A percentile compares a stretch with the other conserved stretches of the same genome.
Evolutionary conservation across 176 grass and related monocot genomes (phyloP).

Genomic region (Thalia dealbata): DNA sequence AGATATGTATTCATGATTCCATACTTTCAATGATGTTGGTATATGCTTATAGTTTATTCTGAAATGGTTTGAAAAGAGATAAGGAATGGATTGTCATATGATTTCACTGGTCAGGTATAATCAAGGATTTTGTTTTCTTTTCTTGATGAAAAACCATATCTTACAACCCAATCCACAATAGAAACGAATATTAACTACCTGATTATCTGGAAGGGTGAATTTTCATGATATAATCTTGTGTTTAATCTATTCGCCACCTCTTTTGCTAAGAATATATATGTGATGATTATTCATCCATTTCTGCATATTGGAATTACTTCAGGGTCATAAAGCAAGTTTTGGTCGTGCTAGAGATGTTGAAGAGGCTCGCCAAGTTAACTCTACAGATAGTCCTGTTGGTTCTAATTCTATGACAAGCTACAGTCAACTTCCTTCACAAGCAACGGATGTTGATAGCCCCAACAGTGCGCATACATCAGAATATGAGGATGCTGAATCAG

Average conservation of each 20-base stretch:
- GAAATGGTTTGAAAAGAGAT: no score
- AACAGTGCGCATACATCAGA: constrained; percentile 88
- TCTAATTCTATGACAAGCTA: constrained; percentile 83
- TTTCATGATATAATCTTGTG: neutral
- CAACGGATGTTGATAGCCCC: constrained; percentile 76
- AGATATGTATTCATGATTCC: no score
- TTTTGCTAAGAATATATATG: neutral
- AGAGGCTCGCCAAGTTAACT: constrained; percentile 40
- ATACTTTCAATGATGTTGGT: no score
- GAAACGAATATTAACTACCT: no score
- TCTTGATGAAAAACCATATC: neutral
- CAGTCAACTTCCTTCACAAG: constrained; percentile 73
- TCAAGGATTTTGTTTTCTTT: neutral
- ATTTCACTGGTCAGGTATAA: neutral
- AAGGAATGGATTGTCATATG: neutral
- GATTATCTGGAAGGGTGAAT: no score
- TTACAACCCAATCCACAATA: neutral
- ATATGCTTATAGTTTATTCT: no score
- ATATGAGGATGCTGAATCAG: constrained; percentile 99
- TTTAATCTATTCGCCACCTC: neutral
- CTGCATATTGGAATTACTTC: constrained; percentile 9
- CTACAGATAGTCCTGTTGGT: constrained; percentile 62
- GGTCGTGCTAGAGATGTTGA: constrained; percentile 66
- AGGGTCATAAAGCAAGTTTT: constrained; percentile 81
- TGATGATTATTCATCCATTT: constrained; percentile 4